Percentiles rank a stretch among this genome's conserved stretches.
These are phyloP conservation scores for Tephrocybe sp. DNA, from an alignment of 768 basidiomycete species.

Conservation along the genomic window DNA sequence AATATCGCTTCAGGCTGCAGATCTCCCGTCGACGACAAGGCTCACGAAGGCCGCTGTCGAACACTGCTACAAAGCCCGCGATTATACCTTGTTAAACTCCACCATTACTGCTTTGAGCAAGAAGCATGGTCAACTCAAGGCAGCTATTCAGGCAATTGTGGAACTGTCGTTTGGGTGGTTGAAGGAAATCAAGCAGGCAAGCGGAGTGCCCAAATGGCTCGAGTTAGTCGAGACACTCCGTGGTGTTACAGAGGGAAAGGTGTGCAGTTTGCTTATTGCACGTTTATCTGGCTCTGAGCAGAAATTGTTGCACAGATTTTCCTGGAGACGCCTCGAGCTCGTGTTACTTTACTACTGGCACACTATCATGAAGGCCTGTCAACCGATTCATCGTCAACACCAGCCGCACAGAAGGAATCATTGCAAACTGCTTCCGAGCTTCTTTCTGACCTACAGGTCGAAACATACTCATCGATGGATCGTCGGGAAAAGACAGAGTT, in stretches of 20 bases:
- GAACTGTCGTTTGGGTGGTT: constrained; percentile 84
- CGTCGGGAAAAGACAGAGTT: constrained; percentile 98
- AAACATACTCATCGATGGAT: constrained; percentile 99
- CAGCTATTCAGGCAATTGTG: constrained; percentile 86
- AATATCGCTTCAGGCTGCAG: constrained; percentile 66
- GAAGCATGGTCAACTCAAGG: constrained; percentile 97
- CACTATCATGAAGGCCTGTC: constrained; percentile 79
- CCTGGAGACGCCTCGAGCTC: constrained; percentile 93
- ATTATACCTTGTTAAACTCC: constrained; percentile 70
- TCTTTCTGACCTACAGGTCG: constrained; percentile 93
- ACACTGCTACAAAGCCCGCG: constrained; percentile 67
- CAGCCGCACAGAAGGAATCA: constrained; percentile 57
- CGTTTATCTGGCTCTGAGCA: not conserved
- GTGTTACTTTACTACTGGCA: constrained; percentile 86
- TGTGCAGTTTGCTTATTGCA: constrained; percentile 27
- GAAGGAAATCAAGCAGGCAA: constrained; percentile 63
- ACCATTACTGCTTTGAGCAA: constrained; percentile 74
- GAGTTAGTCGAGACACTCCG: constrained; percentile 88
- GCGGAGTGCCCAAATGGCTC: constrained; percentile 77
- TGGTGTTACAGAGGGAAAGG: constrained; percentile 95
- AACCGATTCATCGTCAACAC: constrained; percentile 37
- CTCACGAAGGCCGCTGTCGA: constrained; percentile 73
- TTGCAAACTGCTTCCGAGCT: constrained; percentile 88
- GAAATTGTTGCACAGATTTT: constrained; percentile 69
- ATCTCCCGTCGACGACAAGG: constrained; percentile 86